Evolutionary conservation across 1,284 basidiomycete species (phyloP).

Genomic region (Tilletia caries): DNA sequence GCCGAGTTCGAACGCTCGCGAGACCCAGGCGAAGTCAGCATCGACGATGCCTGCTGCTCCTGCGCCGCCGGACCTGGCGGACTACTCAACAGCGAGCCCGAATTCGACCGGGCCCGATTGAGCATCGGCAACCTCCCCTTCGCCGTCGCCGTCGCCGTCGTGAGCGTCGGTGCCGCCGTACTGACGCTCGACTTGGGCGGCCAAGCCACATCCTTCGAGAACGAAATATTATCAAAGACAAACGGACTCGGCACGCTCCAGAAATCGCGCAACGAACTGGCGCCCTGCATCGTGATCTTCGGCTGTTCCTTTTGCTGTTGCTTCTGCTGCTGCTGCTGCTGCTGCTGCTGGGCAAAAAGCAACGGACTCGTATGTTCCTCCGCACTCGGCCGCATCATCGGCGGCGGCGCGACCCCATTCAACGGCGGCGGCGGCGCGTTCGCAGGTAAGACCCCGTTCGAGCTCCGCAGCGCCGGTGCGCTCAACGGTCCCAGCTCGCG

Average conservation of each 20-base stretch:
- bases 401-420: not conserved
- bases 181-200: not conserved
- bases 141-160: not conserved
- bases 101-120: slow-evolving; percentile 20
- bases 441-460: not conserved
- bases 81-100: slow-evolving; percentile 4
- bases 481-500: slow-evolving; percentile 45
- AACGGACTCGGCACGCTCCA: slow-evolving; percentile 44
- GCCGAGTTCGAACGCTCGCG: not conserved
- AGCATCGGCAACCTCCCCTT: slow-evolving; percentile 10
- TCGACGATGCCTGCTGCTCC: not conserved
- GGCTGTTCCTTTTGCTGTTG: slow-evolving; percentile 3
- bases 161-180: not conserved
- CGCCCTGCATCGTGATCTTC: not conserved
- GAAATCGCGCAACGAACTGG: slow-evolving; percentile 34
- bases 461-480: slow-evolving; percentile 2
- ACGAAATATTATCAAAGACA: slow-evolving; percentile 50
- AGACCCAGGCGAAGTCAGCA: not conserved
- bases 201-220: slow-evolving; percentile 46
- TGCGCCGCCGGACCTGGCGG: not conserved
- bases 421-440: slow-evolving; percentile 15
- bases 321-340: not conserved
- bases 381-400: not conserved
- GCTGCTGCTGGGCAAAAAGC: slow-evolving; percentile 3
- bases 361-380: slow-evolving; percentile 4